Conservation (phyloP, 345 rosid genomes). For the Schrenkiella parvula region DNA sequence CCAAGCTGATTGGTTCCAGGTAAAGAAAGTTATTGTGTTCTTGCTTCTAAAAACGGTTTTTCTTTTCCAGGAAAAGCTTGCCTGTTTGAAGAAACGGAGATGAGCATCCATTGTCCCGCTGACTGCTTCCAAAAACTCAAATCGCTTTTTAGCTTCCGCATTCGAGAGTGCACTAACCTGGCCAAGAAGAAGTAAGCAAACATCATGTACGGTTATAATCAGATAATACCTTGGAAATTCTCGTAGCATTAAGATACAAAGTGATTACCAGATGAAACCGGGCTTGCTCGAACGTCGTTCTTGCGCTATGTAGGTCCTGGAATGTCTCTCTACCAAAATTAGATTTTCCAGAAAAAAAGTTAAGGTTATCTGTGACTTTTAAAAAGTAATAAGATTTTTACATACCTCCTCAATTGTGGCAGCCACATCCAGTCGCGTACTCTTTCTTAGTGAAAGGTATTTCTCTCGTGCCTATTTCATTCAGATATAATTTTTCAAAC, state of each 20-base stretch:
- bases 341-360: slow-evolving; percentile 28
- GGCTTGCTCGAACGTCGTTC: slow-evolving; percentile 64
- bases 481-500: background rate
- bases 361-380: slow-evolving; percentile 23
- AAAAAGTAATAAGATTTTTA: slow-evolving; percentile 6
- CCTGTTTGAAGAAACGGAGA: slow-evolving; percentile 72
- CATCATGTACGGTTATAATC: background rate
- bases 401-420: slow-evolving; percentile 66
- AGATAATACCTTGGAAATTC: background rate
- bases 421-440: slow-evolving; percentile 65
- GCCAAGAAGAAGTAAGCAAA: slow-evolving; percentile 11
- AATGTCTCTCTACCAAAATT: slow-evolving; percentile 49
- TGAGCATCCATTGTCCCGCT: slow-evolving; percentile 75
- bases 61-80: slow-evolving; percentile 2
- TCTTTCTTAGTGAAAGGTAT: slow-evolving; percentile 70
- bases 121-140: slow-evolving; percentile 67
- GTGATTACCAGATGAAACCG: slow-evolving; percentile 61
- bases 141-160: slow-evolving; percentile 66
- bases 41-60: slow-evolving; percentile 3
- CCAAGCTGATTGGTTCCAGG: background rate
- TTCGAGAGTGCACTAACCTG: slow-evolving; percentile 66
- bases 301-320: slow-evolving; percentile 66
- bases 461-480: slow-evolving; percentile 70
- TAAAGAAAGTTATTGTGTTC: background rate
- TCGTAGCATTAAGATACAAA: background rate